Percentiles rank a stretch among this genome's conserved stretches.
Evolutionary conservation across 2,329 filamentous ascomycete species (phyloP).

Genomic region (Fusarium heterosporum): DNA sequence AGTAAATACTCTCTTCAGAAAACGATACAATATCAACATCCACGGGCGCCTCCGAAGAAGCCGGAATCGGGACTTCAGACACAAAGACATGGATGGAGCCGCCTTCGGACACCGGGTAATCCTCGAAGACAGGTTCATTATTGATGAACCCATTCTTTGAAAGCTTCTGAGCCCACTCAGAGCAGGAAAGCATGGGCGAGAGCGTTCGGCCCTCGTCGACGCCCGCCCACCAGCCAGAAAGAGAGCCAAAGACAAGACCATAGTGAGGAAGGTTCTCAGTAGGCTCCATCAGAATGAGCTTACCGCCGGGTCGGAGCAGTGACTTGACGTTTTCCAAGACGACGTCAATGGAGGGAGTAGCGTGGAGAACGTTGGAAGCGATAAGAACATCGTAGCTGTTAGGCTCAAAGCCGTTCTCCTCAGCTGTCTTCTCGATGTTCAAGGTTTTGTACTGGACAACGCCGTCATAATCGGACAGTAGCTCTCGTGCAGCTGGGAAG

Average conservation of each 20-base stretch:
- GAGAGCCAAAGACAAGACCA: constrained; percentile 48
- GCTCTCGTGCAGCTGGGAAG: constrained; percentile 52
- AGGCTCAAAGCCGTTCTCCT: constrained; percentile 50
- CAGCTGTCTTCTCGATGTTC: constrained; percentile 49
- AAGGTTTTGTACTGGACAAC: constrained; percentile 37
- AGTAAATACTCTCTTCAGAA: background rate
- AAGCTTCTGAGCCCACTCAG: background rate
- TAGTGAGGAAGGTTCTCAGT: constrained; percentile 40
- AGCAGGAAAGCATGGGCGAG: background rate
- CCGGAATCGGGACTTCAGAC: background rate
- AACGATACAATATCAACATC: background rate
- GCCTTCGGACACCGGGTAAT: background rate
- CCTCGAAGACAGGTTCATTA: background rate
- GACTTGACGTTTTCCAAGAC: constrained; percentile 12
- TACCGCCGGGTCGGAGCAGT: constrained; percentile 47
- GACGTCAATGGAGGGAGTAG: constrained; percentile 42
- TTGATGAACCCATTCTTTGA: constrained; percentile 1
- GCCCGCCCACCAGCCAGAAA: constrained; percentile 55
- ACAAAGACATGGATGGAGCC: constrained; percentile 4
- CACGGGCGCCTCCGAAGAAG: background rate
- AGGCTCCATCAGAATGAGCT: constrained; percentile 47
- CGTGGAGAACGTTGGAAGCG: constrained; percentile 49
- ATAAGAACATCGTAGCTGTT: constrained; percentile 53
- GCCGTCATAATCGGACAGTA: constrained; percentile 39
- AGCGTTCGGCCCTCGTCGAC: constrained; percentile 39